Evolutionary conservation across 805 yeast genomes (phyloP), one percentile per base, ranked within the genome.

Genomic region (Metschnikowia henanensis): DNA sequence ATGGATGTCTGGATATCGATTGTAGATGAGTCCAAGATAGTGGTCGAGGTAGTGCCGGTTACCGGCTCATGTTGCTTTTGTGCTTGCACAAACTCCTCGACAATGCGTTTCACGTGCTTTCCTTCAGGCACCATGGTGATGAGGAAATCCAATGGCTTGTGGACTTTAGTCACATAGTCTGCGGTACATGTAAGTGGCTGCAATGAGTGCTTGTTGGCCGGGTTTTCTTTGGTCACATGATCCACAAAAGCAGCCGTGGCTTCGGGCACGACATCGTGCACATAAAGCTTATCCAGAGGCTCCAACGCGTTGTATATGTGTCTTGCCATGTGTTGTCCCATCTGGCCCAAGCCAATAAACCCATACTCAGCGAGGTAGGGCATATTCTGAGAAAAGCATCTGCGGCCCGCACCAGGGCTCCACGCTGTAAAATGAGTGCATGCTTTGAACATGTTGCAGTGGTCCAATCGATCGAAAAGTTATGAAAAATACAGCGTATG

Each of bases 111-210:
- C 21, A 77, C 81, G 46, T 77, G 81, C 49, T 59, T 60, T 4
- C 80, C 79, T 53, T 75, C 80, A 1, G 82, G 81, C 4, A 77
- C 76, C 80, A 77, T 77, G 16, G 81, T 75, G 25, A 76, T 54
- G 28, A 77, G 60, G 29, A 56, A 70, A 46, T 71, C 75, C 60
- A 69, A 61, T 30, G 57, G 72, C 12, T 53, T 42, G 33, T 60
- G 64, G 13, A 65, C 70, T 6, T 55, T 52, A 18, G 55, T 55
- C 12, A 59, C 71, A 44, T 68, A 64, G 7, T 55, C 58, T 7
- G 50, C 31, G 18, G 67, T 38, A 10, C 58, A 29, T 21, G 46
- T 39, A 19, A 66, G 52, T 6, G 61, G 15, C 17, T 32, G 34
- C 41, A 68, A 45, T 35, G 47, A 48, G 17, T 49, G 40, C 19